Conservation (phyloP, 768 basidiomycete genomes). For the Boletus reticuloceps region DNA sequence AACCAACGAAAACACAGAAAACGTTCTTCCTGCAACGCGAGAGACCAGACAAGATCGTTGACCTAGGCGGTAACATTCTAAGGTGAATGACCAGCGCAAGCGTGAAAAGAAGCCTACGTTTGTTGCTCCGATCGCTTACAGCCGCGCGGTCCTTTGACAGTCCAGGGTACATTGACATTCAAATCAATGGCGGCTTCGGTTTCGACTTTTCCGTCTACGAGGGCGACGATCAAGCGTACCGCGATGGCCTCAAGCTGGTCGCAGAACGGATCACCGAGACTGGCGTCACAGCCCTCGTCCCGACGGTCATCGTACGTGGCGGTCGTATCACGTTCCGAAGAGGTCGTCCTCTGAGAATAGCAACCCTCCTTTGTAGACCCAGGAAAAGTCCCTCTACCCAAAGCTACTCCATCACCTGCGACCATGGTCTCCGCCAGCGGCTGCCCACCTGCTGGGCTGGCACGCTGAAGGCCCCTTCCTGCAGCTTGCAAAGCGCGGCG, state of each 20-base stretch:
- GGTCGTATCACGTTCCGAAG: neutral
- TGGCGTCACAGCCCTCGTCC: conserved; percentile 76
- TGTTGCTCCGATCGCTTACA: conserved; percentile 6
- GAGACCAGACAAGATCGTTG: conserved; percentile 61
- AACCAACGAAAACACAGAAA: conserved; percentile 38
- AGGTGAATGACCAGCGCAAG: conserved; percentile 40
- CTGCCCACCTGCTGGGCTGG: conserved; percentile 82
- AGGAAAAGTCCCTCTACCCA: conserved; percentile 72
- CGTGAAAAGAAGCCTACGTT: too few species aligned
- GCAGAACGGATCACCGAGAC: conserved; percentile 81
- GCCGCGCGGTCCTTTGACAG: conserved; percentile 34
- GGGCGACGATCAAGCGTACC: conserved; percentile 65
- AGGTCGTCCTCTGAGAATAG: neutral
- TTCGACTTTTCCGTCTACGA: conserved; percentile 87
- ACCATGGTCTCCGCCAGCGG: conserved; percentile 59
- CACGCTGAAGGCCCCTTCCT: conserved; percentile 92
- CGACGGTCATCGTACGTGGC: conserved; percentile 65
- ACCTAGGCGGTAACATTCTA: conserved; percentile 75
- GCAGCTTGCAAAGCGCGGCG: conserved; percentile 77
- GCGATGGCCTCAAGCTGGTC: conserved; percentile 62
- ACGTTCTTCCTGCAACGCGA: conserved; percentile 64
- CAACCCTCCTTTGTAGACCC: conserved; percentile 49
- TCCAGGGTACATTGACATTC: conserved; percentile 84
- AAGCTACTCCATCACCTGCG: conserved; percentile 65
- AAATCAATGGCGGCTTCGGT: conserved; percentile 87